Evolutionary conservation across 208 protist species (phyloP).

Genomic region (Leishmania major): DNA sequence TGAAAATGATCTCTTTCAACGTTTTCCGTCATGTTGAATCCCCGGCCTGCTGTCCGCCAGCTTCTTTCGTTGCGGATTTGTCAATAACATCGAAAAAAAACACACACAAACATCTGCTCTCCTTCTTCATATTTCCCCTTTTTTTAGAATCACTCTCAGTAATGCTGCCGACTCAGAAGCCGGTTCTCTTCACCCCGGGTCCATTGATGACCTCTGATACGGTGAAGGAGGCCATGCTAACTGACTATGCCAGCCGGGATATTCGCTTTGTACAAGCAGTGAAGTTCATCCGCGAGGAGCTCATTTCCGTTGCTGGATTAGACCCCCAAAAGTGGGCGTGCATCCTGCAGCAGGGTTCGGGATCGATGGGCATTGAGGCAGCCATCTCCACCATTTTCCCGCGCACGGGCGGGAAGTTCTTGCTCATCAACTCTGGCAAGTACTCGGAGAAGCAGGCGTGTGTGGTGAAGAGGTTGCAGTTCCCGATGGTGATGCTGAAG

Average conservation of each 20-base stretch:
- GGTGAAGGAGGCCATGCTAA: constrained; percentile 81
- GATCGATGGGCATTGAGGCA: constrained; percentile 86
- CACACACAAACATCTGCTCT: background rate
- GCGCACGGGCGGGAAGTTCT: constrained; percentile 52
- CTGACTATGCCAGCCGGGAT: constrained; percentile 86
- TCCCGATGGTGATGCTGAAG: constrained; percentile 52
- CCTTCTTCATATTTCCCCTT: background rate
- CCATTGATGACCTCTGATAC: constrained; percentile 76
- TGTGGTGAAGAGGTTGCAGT: constrained; percentile 65
- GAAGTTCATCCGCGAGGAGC: constrained; percentile 56
- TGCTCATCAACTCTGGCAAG: constrained; percentile 84
- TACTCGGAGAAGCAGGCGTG: constrained; percentile 82
- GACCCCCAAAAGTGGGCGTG: constrained; percentile 58
- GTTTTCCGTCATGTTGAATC: too few species aligned
- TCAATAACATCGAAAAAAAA: background rate
- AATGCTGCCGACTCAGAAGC: constrained; percentile 23
- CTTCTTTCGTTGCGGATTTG: background rate
- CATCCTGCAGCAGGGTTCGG: constrained; percentile 81
- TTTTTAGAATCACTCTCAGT: background rate
- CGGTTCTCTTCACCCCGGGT: constrained; percentile 87
- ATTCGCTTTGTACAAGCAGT: constrained; percentile 75
- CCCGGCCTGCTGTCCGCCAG: background rate
- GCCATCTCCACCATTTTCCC: constrained; percentile 77
- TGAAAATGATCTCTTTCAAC: background rate
- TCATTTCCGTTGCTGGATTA: constrained; percentile 56